Evolutionary conservation across 768 basidiomycete genomes (phyloP).

Genomic region (Boletus tylopilopsis): DNA sequence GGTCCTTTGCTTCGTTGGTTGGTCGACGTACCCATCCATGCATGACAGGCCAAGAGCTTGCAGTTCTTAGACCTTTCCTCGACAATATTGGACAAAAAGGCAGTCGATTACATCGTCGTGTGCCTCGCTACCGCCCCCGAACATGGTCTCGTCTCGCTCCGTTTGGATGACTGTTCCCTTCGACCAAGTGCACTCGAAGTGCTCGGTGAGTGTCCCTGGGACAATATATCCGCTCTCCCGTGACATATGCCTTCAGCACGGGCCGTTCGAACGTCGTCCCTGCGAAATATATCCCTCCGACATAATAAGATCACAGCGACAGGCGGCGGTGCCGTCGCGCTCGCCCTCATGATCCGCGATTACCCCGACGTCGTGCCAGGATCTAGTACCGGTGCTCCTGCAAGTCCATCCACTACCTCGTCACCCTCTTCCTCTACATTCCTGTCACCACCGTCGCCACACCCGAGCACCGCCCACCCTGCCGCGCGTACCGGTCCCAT

Average conservation of each 20-base stretch:
- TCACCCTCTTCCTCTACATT: conserved; percentile 18
- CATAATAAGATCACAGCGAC: conserved; percentile 82
- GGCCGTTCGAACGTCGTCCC: conserved; percentile 74
- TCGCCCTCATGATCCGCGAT: conserved; percentile 95
- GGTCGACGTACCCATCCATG: not conserved
- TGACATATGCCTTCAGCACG: conserved; percentile 48
- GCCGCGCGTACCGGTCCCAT: conserved; percentile 36
- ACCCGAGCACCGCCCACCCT: conserved; percentile 24
- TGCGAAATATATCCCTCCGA: conserved; percentile 87
- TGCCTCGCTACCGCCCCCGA: conserved; percentile 45
- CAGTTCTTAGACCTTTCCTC: conserved; percentile 91
- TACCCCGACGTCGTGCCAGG: conserved; percentile 75
- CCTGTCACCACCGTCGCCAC: conserved; percentile 32
- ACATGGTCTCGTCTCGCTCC: conserved; percentile 66
- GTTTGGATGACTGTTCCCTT: conserved; percentile 83
- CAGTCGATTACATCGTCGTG: conserved; percentile 75
- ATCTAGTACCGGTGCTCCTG: not conserved
- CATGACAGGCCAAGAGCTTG: conserved; percentile 61
- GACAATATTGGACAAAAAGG: conserved; percentile 78
- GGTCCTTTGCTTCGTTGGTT: not conserved
- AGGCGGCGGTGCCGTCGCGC: conserved; percentile 86
- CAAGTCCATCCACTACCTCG: conserved; percentile 3
- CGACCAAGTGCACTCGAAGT: conserved; percentile 72
- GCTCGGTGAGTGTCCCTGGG: conserved; percentile 53
- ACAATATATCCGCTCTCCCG: not conserved